phyloP scores from a whole-genome alignment of 1,284 basidiomycete species.

The Meripilus lineatus region DNA sequence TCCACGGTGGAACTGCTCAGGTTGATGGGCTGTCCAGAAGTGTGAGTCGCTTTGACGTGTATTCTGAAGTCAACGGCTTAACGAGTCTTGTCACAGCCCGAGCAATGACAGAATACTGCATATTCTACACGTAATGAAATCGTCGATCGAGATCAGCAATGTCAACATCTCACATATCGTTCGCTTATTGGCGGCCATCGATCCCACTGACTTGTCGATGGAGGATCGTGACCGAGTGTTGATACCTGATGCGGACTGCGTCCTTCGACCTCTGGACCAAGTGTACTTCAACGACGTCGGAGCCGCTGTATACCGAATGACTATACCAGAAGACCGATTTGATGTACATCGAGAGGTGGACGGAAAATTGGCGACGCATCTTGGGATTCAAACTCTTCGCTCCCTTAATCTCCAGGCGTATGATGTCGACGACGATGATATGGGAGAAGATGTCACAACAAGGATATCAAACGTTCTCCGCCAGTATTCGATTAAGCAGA shows the following conservation, averaged over 20 bases:
- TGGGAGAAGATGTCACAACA: constrained; percentile 25
- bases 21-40: constrained; percentile 6
- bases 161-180: constrained; percentile 6
- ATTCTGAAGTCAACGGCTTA: neutral
- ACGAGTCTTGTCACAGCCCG: constrained; percentile 5
- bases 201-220: constrained; percentile 6
- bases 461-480: constrained; percentile 27
- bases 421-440: constrained; percentile 18
- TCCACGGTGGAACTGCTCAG: neutral
- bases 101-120: constrained; percentile 6
- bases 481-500: constrained; percentile 36
- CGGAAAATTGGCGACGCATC: neutral
- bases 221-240: constrained; percentile 2
- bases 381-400: constrained; percentile 11
- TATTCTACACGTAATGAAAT: neutral
- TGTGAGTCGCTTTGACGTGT: constrained; percentile 1
- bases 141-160: neutral
- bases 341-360: constrained; percentile 7
- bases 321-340: constrained; percentile 5
- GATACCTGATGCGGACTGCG: constrained; percentile 9
- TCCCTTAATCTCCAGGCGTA: constrained; percentile 11
- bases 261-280: constrained; percentile 4
- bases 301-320: constrained; percentile 2
- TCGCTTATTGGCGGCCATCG: constrained; percentile 8
- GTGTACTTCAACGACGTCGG: constrained; percentile 17